Evolutionary conservation across 2,329 filamentous ascomycete species (phyloP).

Genomic region (Alternaria panax): DNA sequence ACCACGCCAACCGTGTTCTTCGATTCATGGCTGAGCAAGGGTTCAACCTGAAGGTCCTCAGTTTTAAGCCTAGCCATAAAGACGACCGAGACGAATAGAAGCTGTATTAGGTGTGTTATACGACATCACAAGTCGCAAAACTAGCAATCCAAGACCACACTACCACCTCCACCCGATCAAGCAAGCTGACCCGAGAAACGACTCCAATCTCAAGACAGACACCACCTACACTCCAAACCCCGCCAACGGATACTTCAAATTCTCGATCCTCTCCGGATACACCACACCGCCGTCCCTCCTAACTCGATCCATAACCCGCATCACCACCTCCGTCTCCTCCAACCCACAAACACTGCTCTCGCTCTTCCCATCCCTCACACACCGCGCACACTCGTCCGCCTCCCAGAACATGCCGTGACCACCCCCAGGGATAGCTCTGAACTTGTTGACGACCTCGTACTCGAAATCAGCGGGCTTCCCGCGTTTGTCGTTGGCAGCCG

Average conservation of each 20-base stretch:
- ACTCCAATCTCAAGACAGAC: no score
- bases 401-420: slow-evolving; percentile 92
- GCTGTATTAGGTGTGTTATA: no score
- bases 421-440: slow-evolving; percentile 58
- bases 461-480: slow-evolving; percentile 57
- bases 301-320: slow-evolving; percentile 80
- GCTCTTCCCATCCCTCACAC: slow-evolving; percentile 77
- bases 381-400: slow-evolving; percentile 78
- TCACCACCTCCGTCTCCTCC: slow-evolving; percentile 82
- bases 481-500: slow-evolving; percentile 69
- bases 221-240: slow-evolving; percentile 30
- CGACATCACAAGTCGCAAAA: no score
- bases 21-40: no score
- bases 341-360: slow-evolving; percentile 70
- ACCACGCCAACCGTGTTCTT: no score
- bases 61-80: no score
- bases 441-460: slow-evolving; percentile 50
- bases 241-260: slow-evolving; percentile 37
- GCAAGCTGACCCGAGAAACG: no score
- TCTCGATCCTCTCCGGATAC: slow-evolving; percentile 73
- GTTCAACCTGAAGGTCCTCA: no score
- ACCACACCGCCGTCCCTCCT: slow-evolving; percentile 67
- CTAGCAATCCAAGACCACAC: no score
- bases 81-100: no score
- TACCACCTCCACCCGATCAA: no score